A percentile compares a stretch with the other conserved stretches of the same genome.
phyloP scores from a whole-genome alignment of 2,329 filamentous ascomycete species.

The Cladosporium austrohemisphaericum region DNA sequence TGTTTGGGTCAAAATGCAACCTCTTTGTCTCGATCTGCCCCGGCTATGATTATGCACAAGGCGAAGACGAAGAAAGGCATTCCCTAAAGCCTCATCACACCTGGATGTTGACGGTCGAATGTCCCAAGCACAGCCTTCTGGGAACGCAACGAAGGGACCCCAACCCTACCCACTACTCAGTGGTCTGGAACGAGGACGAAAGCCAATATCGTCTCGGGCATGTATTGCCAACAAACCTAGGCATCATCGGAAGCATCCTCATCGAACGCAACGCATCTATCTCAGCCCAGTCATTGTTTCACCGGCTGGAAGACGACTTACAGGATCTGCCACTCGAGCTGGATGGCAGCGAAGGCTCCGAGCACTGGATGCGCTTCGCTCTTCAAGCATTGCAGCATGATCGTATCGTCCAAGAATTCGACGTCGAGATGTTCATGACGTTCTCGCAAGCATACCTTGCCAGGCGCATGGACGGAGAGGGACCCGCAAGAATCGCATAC shows the following conservation, averaged over 20 bases:
- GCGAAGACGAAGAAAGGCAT: background rate
- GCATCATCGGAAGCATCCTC: conserved; percentile 21
- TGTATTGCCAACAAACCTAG: conserved; percentile 9
- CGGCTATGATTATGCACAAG: conserved; percentile 13
- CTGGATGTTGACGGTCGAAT: conserved; percentile 23
- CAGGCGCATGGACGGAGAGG: conserved; percentile 15
- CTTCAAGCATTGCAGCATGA: conserved; percentile 18
- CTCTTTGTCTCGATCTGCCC: conserved; percentile 20
- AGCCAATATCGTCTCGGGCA: conserved; percentile 11
- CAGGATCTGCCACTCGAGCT: background rate
- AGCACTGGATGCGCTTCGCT: conserved; percentile 18
- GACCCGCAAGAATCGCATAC: conserved; percentile 16
- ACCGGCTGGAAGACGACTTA: conserved; percentile 15
- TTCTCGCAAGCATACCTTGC: conserved; percentile 20
- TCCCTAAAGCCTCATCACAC: conserved; percentile 16
- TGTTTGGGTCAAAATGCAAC: conserved; percentile 15
- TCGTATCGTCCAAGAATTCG: conserved; percentile 15
- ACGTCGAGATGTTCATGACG: conserved; percentile 20
- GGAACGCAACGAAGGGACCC: conserved; percentile 9
- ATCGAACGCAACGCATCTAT: conserved; percentile 16
- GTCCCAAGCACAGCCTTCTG: conserved; percentile 16
- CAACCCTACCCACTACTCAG: conserved; percentile 17
- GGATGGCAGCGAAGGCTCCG: conserved; percentile 4
- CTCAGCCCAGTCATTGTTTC: conserved; percentile 6
- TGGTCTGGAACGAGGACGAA: conserved; percentile 10